These are phyloP conservation scores for Daldinia caldariorum DNA, from an alignment of 495 filamentous ascomycete species.

Conservation along the genomic window DNA sequence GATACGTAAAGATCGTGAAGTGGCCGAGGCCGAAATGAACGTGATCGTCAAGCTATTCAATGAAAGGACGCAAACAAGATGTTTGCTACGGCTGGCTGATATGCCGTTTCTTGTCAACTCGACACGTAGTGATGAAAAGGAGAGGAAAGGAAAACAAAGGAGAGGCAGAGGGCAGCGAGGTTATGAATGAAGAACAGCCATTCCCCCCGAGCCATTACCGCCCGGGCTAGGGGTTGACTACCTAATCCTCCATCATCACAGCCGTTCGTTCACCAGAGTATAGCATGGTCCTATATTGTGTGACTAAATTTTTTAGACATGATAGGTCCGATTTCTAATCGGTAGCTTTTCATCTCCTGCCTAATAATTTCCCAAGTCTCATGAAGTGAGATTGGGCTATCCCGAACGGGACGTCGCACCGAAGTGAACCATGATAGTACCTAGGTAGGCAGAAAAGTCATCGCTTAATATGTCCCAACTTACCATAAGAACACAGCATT, in stretches of 20 bases:
- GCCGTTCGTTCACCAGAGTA: conserved; percentile 14
- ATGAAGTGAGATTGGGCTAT: conserved; percentile 7
- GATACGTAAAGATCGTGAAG: conserved; percentile 42
- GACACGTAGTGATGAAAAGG: conserved; percentile 34
- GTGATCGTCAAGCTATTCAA: conserved; percentile 49
- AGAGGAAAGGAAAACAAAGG: conserved; percentile 27
- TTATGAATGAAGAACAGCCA: conserved; percentile 22
- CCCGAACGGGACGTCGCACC: conserved; percentile 30
- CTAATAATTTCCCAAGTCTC: conserved; percentile 27
- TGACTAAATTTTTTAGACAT: conserved; percentile 17
- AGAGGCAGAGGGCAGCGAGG: conserved; percentile 1
- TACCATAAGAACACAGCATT: conserved; percentile 4
- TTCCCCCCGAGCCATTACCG: conserved; percentile 12
- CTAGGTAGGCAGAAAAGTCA: conserved; percentile 9
- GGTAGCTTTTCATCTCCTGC: conserved; percentile 2
- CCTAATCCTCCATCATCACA: conserved; percentile 18
- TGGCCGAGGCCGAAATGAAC: conserved; percentile 51
- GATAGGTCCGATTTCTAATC: not conserved
- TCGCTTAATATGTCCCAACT: conserved; percentile 7
- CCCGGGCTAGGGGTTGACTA: conserved; percentile 6
- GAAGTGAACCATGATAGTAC: conserved; percentile 20
- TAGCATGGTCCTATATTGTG: conserved; percentile 19
- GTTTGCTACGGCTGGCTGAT: conserved; percentile 53
- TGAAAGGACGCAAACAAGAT: conserved; percentile 60
- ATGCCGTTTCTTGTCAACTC: conserved; percentile 54